A percentile compares a stretch with the other conserved stretches of the same genome.
Evolutionary conservation across 441 rosid genomes (phyloP).

Genomic region (Arabidopsis hybrid): DNA sequence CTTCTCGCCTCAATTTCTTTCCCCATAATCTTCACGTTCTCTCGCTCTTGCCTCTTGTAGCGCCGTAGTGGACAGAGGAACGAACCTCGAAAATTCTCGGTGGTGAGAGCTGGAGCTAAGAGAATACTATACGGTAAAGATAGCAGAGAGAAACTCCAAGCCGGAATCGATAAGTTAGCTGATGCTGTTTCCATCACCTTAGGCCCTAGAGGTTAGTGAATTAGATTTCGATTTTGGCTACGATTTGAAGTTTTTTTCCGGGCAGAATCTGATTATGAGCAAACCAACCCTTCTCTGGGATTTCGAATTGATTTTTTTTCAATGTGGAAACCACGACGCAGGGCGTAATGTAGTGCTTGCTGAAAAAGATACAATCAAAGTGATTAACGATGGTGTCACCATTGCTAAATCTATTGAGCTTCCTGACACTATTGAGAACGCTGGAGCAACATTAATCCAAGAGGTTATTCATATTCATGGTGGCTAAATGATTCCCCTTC

Average conservation of each 20-base stretch:
- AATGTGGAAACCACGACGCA: constrained; percentile 48
- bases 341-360: constrained; percentile 84
- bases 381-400: constrained; percentile 89
- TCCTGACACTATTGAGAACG: constrained; percentile 77
- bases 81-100: constrained; percentile 51
- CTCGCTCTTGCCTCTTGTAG: constrained; percentile 46
- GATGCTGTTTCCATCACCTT: constrained; percentile 90
- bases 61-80: constrained; percentile 47
- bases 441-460: constrained; percentile 81
- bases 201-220: constrained; percentile 74
- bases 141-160: constrained; percentile 73
- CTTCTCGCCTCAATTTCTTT: not conserved
- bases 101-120: constrained; percentile 80
- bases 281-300: no score
- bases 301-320: constrained; percentile 8
- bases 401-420: constrained; percentile 84
- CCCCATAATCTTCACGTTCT: not conserved
- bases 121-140: constrained; percentile 70
- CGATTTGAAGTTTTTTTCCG: no score
- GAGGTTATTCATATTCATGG: constrained; percentile 79
- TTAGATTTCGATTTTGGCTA: constrained; percentile 5
- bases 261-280: no score
- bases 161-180: constrained; percentile 90
- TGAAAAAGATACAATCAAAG: constrained; percentile 62
- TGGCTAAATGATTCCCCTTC: constrained; percentile 50